Evolutionary conservation across 1,284 basidiomycete species (phyloP).

Genomic region (Malassezia restricta): DNA sequence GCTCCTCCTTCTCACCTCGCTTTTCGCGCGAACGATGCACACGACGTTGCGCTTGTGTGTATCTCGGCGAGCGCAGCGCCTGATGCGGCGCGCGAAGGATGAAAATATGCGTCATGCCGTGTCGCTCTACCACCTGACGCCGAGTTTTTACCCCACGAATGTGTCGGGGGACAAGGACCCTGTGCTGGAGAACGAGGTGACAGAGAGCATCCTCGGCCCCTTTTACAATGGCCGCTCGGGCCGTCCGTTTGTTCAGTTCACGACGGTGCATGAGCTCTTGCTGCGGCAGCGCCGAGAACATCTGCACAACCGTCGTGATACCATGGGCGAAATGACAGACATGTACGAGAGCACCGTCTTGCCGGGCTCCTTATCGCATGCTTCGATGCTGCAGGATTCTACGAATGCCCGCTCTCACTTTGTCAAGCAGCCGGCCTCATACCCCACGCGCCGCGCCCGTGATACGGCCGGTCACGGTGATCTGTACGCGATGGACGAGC

Average conservation of each 20-base stretch:
- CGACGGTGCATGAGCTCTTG: constrained; percentile 8
- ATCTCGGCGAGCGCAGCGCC: constrained; percentile 5
- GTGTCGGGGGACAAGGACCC: not conserved
- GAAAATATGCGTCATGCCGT: constrained; percentile 32
- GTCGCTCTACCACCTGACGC: constrained; percentile 39
- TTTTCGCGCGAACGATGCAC: not conserved
- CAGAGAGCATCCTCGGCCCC: constrained; percentile 12
- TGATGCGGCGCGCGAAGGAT: constrained; percentile 19
- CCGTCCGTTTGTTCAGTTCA: constrained; percentile 13
- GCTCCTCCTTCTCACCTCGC: no score
- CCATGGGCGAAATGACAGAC: constrained; percentile 10
- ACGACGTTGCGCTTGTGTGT: not conserved
- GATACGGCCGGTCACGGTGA: constrained; percentile 15
- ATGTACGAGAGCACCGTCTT: constrained; percentile 11
- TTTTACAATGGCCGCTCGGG: constrained; percentile 9
- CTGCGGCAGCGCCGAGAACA: not conserved
- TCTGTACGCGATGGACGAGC: constrained; percentile 12
- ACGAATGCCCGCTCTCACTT: constrained; percentile 11
- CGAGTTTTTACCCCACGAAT: constrained; percentile 30
- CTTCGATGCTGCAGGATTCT: not conserved
- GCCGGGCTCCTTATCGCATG: not conserved
- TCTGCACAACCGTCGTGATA: constrained; percentile 2
- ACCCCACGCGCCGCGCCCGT: constrained; percentile 10
- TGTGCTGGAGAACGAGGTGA: constrained; percentile 2
- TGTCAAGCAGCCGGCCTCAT: constrained; percentile 10